Evolutionary conservation across 2,329 filamentous ascomycete species (phyloP).

Genomic region (Acrocalymma vagum): DNA sequence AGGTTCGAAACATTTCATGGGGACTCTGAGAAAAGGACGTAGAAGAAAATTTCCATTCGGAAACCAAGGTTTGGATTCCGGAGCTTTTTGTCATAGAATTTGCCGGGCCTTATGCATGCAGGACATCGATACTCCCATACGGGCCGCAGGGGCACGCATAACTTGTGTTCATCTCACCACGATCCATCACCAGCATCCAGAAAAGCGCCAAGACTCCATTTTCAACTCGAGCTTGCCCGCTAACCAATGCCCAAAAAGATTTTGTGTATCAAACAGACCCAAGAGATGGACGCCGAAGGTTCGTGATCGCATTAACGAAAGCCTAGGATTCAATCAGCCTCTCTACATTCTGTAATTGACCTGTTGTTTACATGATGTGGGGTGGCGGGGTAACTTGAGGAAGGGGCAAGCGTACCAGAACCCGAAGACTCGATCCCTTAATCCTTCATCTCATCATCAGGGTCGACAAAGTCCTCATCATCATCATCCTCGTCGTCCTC

Average conservation of each 20-base stretch:
- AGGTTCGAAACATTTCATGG: no score
- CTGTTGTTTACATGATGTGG: no score
- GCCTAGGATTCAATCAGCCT: slow-evolving; percentile 15
- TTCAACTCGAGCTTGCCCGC: slow-evolving; percentile 26
- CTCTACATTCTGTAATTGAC: no score
- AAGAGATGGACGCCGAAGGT: slow-evolving; percentile 22
- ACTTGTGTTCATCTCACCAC: slow-evolving; percentile 17
- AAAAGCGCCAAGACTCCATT: slow-evolving; percentile 36
- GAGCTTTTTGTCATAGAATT: slow-evolving; percentile 13
- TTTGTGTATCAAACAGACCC: slow-evolving; percentile 25
- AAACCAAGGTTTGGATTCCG: no score
- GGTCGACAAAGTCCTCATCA: slow-evolving; percentile 71
- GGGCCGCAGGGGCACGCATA: slow-evolving; percentile 23
- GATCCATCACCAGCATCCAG: slow-evolving; percentile 26
- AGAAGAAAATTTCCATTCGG: no score
- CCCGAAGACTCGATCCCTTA: slow-evolving; percentile 29
- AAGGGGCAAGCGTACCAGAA: slow-evolving; percentile 26
- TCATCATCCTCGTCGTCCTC: slow-evolving; percentile 82
- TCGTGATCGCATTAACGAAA: slow-evolving; percentile 29
- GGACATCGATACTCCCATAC: slow-evolving; percentile 12
- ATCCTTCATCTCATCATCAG: slow-evolving; percentile 76
- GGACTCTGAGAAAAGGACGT: no score
- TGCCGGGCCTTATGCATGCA: slow-evolving; percentile 21
- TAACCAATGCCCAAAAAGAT: slow-evolving; percentile 31
- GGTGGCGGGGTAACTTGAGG: background rate